These are phyloP conservation scores for Cryphonectria carpinicola DNA, from an alignment of 2,329 filamentous ascomycete species.

Conservation along the genomic window DNA sequence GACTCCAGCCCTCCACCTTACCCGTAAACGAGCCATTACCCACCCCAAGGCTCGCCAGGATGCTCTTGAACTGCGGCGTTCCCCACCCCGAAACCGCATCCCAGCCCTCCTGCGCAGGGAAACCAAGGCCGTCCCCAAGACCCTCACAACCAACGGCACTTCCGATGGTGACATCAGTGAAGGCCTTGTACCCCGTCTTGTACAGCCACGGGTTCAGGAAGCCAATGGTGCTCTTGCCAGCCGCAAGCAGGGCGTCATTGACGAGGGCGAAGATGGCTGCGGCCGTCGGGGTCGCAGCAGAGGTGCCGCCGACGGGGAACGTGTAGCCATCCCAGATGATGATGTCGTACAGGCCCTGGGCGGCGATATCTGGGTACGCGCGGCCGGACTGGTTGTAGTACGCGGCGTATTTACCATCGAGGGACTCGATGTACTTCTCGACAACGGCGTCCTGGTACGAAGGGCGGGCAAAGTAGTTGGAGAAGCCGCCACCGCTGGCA, in stretches of 20 bases:
- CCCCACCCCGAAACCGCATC: conserved; percentile 57
- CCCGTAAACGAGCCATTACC: conserved; percentile 15
- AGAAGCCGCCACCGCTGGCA: conserved; percentile 58
- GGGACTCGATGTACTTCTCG: conserved; percentile 42
- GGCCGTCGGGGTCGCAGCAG: conserved; percentile 58
- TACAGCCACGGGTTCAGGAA: conserved; percentile 59
- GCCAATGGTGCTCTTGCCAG: conserved; percentile 53
- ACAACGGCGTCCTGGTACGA: conserved; percentile 51
- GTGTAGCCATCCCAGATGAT: conserved; percentile 39
- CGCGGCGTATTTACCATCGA: conserved; percentile 48
- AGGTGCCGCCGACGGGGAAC: conserved; percentile 46
- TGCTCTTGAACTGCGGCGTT: conserved; percentile 39
- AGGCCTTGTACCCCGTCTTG: conserved; percentile 45
- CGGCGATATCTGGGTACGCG: conserved; percentile 56
- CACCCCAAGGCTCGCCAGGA: conserved; percentile 18
- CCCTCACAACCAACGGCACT: conserved; percentile 45
- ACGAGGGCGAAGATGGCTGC: conserved; percentile 58
- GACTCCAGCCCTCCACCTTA: conserved; percentile 20
- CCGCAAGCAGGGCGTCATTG: conserved; percentile 56
- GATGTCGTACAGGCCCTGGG: conserved; percentile 61
- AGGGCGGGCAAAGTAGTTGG: conserved; percentile 51
- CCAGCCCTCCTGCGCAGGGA: conserved; percentile 46
- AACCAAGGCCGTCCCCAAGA: conserved; percentile 22
- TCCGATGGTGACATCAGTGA: conserved; percentile 41
- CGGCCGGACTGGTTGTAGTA: conserved; percentile 52